Evolutionary conservation across 129 eudicot species (phyloP), one percentile per base, ranked within the genome.

Genomic region (Chrysanthemum seticuspe): DNA sequence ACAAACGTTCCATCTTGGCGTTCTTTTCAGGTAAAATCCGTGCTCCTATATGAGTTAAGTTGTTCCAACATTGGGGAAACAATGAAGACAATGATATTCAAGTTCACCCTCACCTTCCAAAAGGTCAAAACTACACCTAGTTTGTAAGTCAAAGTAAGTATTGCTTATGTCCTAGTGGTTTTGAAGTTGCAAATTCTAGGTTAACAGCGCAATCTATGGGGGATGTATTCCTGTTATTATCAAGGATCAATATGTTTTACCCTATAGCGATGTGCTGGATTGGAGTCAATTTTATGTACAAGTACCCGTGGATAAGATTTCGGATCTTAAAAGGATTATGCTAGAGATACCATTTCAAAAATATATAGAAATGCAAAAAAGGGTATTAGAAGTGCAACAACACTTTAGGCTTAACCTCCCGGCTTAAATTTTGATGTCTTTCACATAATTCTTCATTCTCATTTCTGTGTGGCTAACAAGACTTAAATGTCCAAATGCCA

Each of bases 141-240:
- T 72, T 83, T 78, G 40, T 88, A 72, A 63, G 83, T 48, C 76
- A 62, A 49, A 69, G 83, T 65, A 78, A 74, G 61, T 88, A 61
- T 67, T 88, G 91, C 76, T 64, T 88, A 3, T 86, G 96, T 67
- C 89, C 91, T 0, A 88, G 96, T 15, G 96, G 91, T 14, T 84
- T 81, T 65, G 96, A 88, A 55, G 96, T 88, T 67, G 96, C 96
- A 1, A 83, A 91, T 25, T 84, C 96, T 16, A 81, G 96, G 27
- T 72, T 86, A 77, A 90, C 83, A 0, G 96, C 72, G 87, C 87
- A 1, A 65, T 88, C 11, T 86, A 86, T 45, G 61, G 67, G 61
- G 91, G 85, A 0, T 86, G 96, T 34, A 83, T 88, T 9, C 96
- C 96, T 13, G 87, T 86, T 4, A 57, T 86, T 59, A 76, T 88